phyloP scores from a whole-genome alignment of 176 grass and related monocot genomes.

The Miscanthus lutarioriparius region DNA sequence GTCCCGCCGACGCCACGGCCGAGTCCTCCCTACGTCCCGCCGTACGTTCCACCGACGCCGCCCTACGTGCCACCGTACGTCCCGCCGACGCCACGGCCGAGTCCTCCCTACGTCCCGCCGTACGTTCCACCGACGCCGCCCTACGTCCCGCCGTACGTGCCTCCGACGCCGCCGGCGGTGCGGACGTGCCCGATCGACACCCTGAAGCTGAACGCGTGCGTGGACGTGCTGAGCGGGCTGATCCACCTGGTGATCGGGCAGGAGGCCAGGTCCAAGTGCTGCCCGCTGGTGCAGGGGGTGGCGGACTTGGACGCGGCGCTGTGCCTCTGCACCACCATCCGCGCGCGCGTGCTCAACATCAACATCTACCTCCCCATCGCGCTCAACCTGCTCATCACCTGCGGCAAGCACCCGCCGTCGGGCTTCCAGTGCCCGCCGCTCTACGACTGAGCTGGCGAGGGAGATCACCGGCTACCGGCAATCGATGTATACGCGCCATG shows the following conservation, averaged over 20 bases:
- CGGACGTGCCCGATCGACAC: constrained; percentile 63
- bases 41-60: background rate
- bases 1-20: background rate
- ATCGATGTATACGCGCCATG: background rate
- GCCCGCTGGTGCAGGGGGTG: constrained; percentile 66
- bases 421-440: constrained; percentile 62
- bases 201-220: constrained; percentile 78
- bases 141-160: background rate
- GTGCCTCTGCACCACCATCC: constrained; percentile 80
- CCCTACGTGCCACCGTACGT: constrained; percentile 7
- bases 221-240: constrained; percentile 72
- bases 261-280: constrained; percentile 55
- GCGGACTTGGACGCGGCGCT: constrained; percentile 87
- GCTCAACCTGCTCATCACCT: constrained; percentile 70
- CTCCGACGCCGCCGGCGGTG: constrained; percentile 7
- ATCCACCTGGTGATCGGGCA: constrained; percentile 70
- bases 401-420: constrained; percentile 64
- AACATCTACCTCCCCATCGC: constrained; percentile 69
- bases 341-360: constrained; percentile 59
- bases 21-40: background rate
- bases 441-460: background rate
- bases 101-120: background rate
- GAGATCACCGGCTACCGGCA: background rate
- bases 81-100: background rate
- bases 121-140: background rate